Conservation (phyloP, 148 eudicot species). For the Drosera capensis region DNA sequence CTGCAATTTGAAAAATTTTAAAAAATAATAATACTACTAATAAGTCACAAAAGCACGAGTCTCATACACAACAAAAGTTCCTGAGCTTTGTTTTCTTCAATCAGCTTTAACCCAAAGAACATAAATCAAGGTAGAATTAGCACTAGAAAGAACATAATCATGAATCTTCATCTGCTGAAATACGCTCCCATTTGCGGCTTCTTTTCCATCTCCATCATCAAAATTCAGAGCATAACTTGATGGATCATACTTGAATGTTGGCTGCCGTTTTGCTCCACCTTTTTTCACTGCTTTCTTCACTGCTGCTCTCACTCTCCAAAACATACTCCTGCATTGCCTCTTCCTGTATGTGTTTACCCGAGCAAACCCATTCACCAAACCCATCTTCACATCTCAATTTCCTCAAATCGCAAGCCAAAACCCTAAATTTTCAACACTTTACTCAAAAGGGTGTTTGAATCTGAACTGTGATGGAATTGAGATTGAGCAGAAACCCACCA, state of each 20-base stretch:
- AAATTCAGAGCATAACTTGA: conserved; percentile 76
- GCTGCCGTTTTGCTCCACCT: conserved; percentile 11
- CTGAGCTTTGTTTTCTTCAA: too few species aligned
- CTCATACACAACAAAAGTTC: too few species aligned
- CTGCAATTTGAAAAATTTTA: too few species aligned
- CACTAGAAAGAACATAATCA: conserved; percentile 8
- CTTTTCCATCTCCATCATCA: conserved; percentile 28
- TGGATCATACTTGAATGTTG: conserved; percentile 60
- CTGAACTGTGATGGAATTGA: not conserved
- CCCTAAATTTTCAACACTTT: not conserved
- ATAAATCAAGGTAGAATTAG: conserved; percentile 24
- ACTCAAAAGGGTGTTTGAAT: not conserved
- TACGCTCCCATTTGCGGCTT: not conserved
- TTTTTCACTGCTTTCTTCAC: conserved; percentile 10
- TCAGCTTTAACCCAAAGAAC: conserved; percentile 13
- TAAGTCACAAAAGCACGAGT: too few species aligned
- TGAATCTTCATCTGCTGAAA: conserved; percentile 11
- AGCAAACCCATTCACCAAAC: conserved; percentile 16
- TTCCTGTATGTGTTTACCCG: conserved; percentile 28
- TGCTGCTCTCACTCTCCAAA: conserved; percentile 41
- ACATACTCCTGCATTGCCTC: conserved; percentile 42
- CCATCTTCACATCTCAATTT: conserved; percentile 11
- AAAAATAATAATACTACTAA: too few species aligned
- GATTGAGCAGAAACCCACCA: not conserved
- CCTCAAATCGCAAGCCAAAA: not conserved